Base-by-base conservation (phyloP, 2,329 filamentous ascomycete genomes). In the Sordariomycetes sp. region DNA sequence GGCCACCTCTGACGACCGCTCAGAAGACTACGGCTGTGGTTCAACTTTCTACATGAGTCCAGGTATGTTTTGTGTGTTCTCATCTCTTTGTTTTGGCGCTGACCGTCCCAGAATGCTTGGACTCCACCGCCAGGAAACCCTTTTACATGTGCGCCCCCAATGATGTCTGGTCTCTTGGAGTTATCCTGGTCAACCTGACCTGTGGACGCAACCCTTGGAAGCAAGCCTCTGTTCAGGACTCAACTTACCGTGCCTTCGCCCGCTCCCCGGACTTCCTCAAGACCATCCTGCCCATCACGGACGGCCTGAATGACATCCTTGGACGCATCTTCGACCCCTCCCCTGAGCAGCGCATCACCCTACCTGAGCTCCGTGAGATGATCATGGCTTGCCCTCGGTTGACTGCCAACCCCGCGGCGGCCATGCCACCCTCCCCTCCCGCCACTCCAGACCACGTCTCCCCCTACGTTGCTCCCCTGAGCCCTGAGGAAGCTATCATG, bases 41-140 rank as follows among this genome's bases (percentile, higher is more conserved):
- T 96, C 92, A 21, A 96, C 90, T 11, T 96, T 96, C 53, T 98
- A 98, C 66, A 98, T 96, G 92, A 94, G 87, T 54, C 92, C 92
- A 75, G 90, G 90, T 95, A 82, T 59, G 75, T 51, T 39, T 40
- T 51, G 38, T 40, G 30, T 33, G 26, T 38, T 31, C 26, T 35
- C 33, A 34, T 36, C 38, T 35, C 33, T 37, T 36, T 39, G 41
- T 41, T 36, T 40, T 39, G 6, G 10, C 17, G 8, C 32, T 37
- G 14, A 30, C 29, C 15, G 17, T 16, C 24, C 35, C 60, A 95
- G 92, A 98, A 75, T 98, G 92, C 57, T 78, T 80, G 53, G 73
- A 95, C 59, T 85, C 86, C 49, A 72, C 80, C 37, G 61, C 81
- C 66, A 50, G 78, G 74, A 72, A 75, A 69, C 59, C 82, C 20